These are phyloP conservation scores for Pyrus communis DNA, from an alignment of 306 rosid genomes.

Conservation along the genomic window DNA sequence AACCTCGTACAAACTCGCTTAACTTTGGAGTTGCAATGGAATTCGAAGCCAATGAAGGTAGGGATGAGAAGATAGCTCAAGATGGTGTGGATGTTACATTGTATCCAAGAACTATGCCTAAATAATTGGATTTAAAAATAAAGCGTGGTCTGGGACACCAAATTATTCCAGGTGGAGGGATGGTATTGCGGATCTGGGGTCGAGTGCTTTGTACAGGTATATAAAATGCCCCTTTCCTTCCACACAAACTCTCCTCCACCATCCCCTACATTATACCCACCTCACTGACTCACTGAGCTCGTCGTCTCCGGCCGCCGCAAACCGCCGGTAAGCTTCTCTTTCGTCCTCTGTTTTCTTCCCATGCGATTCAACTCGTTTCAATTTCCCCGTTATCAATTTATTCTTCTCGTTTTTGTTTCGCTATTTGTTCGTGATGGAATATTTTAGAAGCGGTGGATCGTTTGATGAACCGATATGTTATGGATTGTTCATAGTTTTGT, in stretches of 20 bases:
- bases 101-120: too few relatives aligned
- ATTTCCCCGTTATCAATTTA: not conserved
- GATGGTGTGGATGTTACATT: too few relatives aligned
- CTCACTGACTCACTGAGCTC: not conserved
- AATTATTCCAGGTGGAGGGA: not conserved
- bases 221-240: not conserved
- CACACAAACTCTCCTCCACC: not conserved
- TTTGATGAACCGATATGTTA: not conserved
- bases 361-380: not conserved
- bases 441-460: not conserved
- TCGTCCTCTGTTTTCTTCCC: not conserved
- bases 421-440: not conserved
- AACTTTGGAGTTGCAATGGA: too few relatives aligned
- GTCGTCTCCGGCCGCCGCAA: not conserved
- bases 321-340: conserved; percentile 2
- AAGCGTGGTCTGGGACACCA: not conserved
- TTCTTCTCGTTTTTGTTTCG: not conserved
- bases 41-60: too few relatives aligned
- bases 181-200: not conserved
- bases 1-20: too few relatives aligned
- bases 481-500: not conserved
- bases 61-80: too few relatives aligned
- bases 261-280: not conserved
- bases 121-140: too few relatives aligned
- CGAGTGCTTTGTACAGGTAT: not conserved